Base-by-base conservation (phyloP, 2,329 filamentous ascomycete species). In the Coniella vitis region DNA sequence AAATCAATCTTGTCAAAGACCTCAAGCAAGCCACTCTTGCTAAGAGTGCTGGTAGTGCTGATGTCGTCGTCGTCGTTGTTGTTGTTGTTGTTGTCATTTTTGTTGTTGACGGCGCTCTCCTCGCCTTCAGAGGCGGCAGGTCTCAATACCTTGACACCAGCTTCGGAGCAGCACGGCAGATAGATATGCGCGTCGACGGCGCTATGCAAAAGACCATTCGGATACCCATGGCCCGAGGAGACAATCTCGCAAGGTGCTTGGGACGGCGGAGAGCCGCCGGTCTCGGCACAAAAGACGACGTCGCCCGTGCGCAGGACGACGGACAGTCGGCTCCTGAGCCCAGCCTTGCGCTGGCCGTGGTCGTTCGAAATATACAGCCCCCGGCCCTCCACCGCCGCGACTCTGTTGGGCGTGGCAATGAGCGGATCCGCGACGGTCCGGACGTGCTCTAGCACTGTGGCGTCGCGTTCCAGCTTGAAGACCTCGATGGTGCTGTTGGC, bases 401-500 rank as follows among this genome's bases (percentile, higher is more conserved):
- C 41, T 16, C 47, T 39, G 20, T 49, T 49, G 9, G 47, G 47
- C 12, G 47, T 40, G 10, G 36, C 36, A 16, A 49, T 34, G 17
- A 31, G 8, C 29, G 25, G 41, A 20, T 49, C 47, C 8, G 36
- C 36, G 5, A 45, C 13, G 16, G 47, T 45, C 7, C 41, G 47
- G 4, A 49, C 7, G 19, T 49, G 36, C 7, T 35, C 35, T 14
- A 49, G 29, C 4, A 4, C 12, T 29, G 39, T 13, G 1, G 25
- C 36, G 2, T 29, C 20, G 2, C 25, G 41, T n/a, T 31, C 17
- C 9, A 21, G 20, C 36, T 17, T 45, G 16, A 49, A 45, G 3
- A 49, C 20, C 19, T 49, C 47, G n/a, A 49, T 36, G 13, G 47
- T 49, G 25, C 35, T 20, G 10, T 49, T 49, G n/a, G 25, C 35